Evolutionary conservation across 1,284 basidiomycete species (phyloP), one percentile per base, ranked within the genome.

Genomic region (Cutaneotrichosporon cutaneum): DNA sequence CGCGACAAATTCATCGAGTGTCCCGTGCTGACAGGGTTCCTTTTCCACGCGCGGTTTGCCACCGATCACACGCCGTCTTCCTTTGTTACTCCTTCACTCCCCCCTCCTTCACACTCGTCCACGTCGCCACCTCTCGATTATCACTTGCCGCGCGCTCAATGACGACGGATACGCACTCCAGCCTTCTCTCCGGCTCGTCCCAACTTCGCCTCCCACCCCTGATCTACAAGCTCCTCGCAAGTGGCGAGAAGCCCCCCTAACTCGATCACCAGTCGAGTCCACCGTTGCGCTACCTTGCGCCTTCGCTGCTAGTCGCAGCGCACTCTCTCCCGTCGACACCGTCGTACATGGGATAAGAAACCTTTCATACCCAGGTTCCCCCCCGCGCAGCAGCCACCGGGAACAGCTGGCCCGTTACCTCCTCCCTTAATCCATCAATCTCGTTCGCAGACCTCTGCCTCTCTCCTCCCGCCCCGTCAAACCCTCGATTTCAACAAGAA

Each of bases 171-270:
- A 14, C 18, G 18, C 16, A 14, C 18, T 42, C 64, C 74, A 77
- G 74, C 62, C 71, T 68, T 58, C 61, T 69, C 54, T 67, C 68
- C 62, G 70, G 72, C 33, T 68, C 73, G 59, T 69, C 72, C 59
- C 71, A 73, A 54, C 75, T 75, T 64, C 69, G 75, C 55, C 71
- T 74, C 53, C 72, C 75, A 47, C 72, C 75, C 35, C 70, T 73
- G 59, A 77, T 79, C 65, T 71, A 74, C 64, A 70, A 72, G 42
- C 70, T 77, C 56, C 70, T 77, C 64, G 71, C 72, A 66, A 72
- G 68, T 56, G 76, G 74, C 54, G 74, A 72, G 67, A 77, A 77
- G 68, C 77, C 77, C 54, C 77, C 77, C 59, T 79, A 77, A 79
- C 63, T 75, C 60, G 73, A 60, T 70, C 56, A 45, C 27, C 50